These are phyloP conservation scores for Gamsiella multidivaricata DNA, from an alignment of 192 early-diverging fungal species.

Conservation along the genomic window DNA sequence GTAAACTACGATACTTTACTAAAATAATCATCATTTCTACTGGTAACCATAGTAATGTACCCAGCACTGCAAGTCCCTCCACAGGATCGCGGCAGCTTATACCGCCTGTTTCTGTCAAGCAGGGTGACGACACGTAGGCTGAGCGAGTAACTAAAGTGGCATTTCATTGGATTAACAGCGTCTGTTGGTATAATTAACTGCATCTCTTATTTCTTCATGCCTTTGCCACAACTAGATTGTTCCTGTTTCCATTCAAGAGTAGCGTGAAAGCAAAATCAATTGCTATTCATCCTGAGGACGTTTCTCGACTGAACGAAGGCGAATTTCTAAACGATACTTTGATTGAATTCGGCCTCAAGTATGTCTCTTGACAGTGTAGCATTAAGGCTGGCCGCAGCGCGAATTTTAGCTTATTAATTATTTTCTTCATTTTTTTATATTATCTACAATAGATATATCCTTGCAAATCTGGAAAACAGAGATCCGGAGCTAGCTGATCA, in stretches of 20 bases:
- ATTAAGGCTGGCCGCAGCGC: background rate
- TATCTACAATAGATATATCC: conserved; percentile 18
- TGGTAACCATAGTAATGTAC: too few relatives aligned
- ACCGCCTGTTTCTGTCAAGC: background rate
- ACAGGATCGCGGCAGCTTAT: too few relatives aligned
- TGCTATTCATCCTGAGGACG: conserved; percentile 68
- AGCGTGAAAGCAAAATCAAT: conserved; percentile 57
- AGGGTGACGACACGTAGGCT: conserved; percentile 6
- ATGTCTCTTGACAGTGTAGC: conserved; percentile 9
- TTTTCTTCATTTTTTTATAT: background rate
- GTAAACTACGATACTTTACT: background rate
- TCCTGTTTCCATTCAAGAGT: conserved; percentile 38
- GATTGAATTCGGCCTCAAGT: conserved; percentile 86
- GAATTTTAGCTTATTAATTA: background rate
- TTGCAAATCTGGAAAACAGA: conserved; percentile 49
- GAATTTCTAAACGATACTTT: conserved; percentile 89
- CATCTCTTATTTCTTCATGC: too few relatives aligned
- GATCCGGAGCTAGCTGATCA: conserved; percentile 57
- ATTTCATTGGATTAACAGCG: background rate
- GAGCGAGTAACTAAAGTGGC: too few relatives aligned
- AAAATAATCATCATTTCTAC: background rate
- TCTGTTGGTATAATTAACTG: background rate
- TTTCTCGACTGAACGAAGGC: conserved; percentile 67
- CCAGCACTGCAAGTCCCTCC: background rate
- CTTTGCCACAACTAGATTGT: too few relatives aligned